phyloP scores from a whole-genome alignment of 176 grass and related monocot genomes.

The Oryza meyeriana region DNA sequence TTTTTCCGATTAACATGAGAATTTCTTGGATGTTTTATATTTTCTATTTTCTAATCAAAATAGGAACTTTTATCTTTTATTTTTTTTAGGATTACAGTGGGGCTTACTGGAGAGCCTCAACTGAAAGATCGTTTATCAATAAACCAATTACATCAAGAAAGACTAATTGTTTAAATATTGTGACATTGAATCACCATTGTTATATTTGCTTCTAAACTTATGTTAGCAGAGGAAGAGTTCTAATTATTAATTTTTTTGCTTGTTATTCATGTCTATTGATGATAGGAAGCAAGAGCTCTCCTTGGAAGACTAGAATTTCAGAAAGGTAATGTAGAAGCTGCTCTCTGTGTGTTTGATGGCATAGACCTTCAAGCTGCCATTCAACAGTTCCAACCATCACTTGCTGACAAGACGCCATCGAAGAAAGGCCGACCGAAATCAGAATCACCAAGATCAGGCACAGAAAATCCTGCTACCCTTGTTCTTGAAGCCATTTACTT shows the following conservation, averaged over 20 bases:
- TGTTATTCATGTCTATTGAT: not conserved
- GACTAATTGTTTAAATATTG: not conserved
- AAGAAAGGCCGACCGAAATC: slow-evolving; percentile 47
- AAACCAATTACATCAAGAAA: not conserved
- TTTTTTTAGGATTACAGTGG: not conserved
- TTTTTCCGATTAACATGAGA: too few relatives aligned
- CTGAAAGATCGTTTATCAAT: not conserved
- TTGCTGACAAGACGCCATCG: slow-evolving; percentile 11
- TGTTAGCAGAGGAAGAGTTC: not conserved
- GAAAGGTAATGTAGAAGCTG: slow-evolving; percentile 87
- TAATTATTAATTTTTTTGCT: not conserved
- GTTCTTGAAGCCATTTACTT: slow-evolving; percentile 95
- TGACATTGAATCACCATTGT: not conserved
- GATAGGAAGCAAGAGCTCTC: slow-evolving; percentile 84
- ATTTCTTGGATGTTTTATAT: too few relatives aligned
- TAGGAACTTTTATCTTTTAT: too few relatives aligned
- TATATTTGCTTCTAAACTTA: not conserved
- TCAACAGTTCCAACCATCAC: slow-evolving; percentile 63
- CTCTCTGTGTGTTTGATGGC: slow-evolving; percentile 82
- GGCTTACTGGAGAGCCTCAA: too few relatives aligned
- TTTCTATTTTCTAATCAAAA: too few relatives aligned
- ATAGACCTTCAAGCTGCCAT: slow-evolving; percentile 86
- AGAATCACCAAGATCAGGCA: slow-evolving; percentile 31
- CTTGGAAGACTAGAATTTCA: slow-evolving; percentile 89
- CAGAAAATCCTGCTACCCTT: slow-evolving; percentile 74